Evolutionary conservation across 2,329 filamentous ascomycete genomes (phyloP).

Genomic region (Xylaria digitata): DNA sequence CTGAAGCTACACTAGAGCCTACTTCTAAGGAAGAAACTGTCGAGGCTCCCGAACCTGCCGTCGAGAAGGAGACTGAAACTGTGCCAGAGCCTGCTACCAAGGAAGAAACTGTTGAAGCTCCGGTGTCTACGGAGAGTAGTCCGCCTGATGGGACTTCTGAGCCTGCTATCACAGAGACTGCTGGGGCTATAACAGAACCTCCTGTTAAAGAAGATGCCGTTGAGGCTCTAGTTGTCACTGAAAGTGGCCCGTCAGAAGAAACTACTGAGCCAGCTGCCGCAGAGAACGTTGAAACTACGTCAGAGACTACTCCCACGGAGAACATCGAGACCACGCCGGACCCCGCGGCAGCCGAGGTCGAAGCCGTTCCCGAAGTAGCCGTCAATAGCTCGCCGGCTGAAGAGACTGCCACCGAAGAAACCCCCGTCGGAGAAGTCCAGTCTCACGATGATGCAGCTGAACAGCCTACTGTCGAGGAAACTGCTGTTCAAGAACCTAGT

Average conservation of each 20-base stretch:
- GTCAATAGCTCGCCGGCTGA: background rate
- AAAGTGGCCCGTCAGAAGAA: background rate
- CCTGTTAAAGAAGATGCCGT: constrained; percentile 1
- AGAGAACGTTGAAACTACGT: background rate
- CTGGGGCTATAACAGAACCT: constrained; percentile 1
- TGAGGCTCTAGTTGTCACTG: background rate
- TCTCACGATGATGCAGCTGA: constrained; percentile 31
- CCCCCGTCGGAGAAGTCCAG: background rate
- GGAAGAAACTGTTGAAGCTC: background rate
- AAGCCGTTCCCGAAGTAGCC: background rate
- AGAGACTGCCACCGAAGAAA: constrained; percentile 27
- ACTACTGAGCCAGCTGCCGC: background rate
- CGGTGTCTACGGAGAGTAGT: background rate
- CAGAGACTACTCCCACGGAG: constrained; percentile 16
- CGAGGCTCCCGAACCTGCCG: constrained; percentile 9
- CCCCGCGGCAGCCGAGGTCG: background rate
- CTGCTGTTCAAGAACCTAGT: background rate
- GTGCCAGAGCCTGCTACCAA: constrained; percentile 3
- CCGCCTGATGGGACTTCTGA: constrained; percentile 6
- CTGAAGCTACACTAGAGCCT: constrained; percentile 3
- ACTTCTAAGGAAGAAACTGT: background rate
- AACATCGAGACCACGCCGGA: constrained; percentile 2
- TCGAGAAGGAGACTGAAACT: background rate
- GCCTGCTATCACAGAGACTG: background rate
- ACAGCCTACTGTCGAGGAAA: constrained; percentile 14